phyloP scores from a whole-genome alignment of 2,329 filamentous ascomycete genomes.

The Blastomyces gilchristii region DNA sequence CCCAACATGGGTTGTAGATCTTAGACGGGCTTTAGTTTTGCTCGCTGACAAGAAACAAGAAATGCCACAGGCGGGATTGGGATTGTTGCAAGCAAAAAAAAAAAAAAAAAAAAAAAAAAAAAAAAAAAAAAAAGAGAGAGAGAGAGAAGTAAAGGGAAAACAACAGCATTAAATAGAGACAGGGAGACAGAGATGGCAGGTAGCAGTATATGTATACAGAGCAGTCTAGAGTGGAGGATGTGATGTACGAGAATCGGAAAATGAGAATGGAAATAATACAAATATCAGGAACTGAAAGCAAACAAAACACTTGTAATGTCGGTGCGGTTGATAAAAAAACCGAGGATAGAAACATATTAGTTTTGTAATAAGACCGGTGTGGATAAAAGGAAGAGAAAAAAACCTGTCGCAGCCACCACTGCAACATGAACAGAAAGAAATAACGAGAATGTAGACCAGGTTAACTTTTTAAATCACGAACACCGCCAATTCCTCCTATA shows the following conservation, averaged over 20 bases:
- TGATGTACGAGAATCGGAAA: not conserved
- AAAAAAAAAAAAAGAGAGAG: not conserved
- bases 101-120: not conserved
- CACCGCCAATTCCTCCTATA: not conserved
- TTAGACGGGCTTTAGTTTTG: not conserved
- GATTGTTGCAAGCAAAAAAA: too few relatives aligned
- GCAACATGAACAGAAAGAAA: not conserved
- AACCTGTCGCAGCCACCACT: not conserved
- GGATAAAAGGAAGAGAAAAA: not conserved
- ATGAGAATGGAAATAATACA: not conserved
- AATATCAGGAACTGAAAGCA: not conserved
- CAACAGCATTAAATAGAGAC: not conserved
- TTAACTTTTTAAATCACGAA: constrained; percentile 3
- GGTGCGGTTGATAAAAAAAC: not conserved
- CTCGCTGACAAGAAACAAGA: not conserved
- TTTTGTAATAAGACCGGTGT: not conserved
- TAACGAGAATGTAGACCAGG: not conserved
- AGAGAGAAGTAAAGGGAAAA: not conserved
- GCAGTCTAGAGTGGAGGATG: constrained; percentile 2
- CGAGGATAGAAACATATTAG: not conserved
- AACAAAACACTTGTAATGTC: not conserved
- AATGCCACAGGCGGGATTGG: too few relatives aligned
- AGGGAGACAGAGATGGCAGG: not conserved
- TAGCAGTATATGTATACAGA: not conserved
- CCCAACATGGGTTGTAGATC: not conserved